Evolutionary conservation across 169 alveolate genomes (phyloP), one percentile per base, ranked within the genome.

Genomic region (Cryptosporidium sp.): DNA sequence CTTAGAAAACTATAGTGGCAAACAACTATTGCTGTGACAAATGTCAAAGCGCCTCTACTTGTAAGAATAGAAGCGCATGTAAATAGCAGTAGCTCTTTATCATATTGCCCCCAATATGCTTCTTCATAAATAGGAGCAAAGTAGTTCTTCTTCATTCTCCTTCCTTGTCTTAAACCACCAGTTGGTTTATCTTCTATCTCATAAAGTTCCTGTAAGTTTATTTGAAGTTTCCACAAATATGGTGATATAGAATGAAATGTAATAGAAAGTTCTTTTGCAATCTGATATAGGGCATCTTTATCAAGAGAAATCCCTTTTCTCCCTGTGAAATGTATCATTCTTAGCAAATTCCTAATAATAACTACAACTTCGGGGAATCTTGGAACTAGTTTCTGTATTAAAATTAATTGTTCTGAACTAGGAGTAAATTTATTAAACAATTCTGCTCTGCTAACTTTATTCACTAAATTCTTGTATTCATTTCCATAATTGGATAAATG

Each of bases 211-310:
- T 80, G 23, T 7, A 65, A n/a, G 9, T 65, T n/a, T 26, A 65
- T 65, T 37, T 35, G 44, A 12, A 75, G 44, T 26, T 44, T 80
- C 89, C 89, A 80, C 3, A 80, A 23, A 80, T 44, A 80, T 39
- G 89, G 89, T 4, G 89, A 80, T 31, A 80, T 65, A 8, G 89
- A 80, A 48, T 80, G 89, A 29, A 80, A 60, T 8, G 75, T 35
- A 23, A 80, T 80, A 21, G 89, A 31, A 44, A 80, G 56, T 48
- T 80, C 89, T 37, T 80, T 80, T 7, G 89, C 89, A 1, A 80
- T 61, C 29, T 80, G 89, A 42, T 62, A 62, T 31, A 80, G 69
- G 16, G 68, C 65, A 21, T 39, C 56, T 44, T 39, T 62, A 23
- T 35, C 52, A 29, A 80, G 8, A 23, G 33, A 60, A 29, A 80